These are phyloP conservation scores for Trichoderma hamatum DNA, from an alignment of 2,329 filamentous ascomycete genomes.

Conservation along the genomic window DNA sequence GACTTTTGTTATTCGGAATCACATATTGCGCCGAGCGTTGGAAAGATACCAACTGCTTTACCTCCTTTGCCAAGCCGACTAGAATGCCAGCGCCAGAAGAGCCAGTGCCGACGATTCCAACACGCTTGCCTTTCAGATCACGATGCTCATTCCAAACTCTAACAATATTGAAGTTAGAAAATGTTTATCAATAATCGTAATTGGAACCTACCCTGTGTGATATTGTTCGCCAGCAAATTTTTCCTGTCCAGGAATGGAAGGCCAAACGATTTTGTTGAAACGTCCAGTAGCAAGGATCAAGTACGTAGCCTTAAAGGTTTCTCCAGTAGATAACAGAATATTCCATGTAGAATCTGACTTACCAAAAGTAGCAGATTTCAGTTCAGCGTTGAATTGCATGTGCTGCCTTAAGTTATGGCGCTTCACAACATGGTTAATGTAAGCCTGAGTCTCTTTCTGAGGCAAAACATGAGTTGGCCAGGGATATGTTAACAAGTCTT, in stretches of 20 bases:
- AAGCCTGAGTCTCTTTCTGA: not conserved
- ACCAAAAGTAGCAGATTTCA: not conserved
- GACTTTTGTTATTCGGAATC: not conserved
- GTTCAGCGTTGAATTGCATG: not conserved
- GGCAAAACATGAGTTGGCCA: conserved; percentile 5
- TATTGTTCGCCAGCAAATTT: not conserved
- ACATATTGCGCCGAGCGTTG: conserved; percentile 2
- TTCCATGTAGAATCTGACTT: not conserved
- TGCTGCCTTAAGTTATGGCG: not conserved
- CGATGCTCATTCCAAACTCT: not conserved
- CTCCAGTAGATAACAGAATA: not conserved
- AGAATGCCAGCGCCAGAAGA: not conserved
- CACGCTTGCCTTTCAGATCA: not conserved
- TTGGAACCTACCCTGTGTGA: not conserved
- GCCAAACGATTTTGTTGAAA: not conserved
- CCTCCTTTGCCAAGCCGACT: not conserved
- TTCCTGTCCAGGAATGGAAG: not conserved
- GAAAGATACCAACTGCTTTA: not conserved
- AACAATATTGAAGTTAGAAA: not conserved
- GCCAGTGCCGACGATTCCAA: conserved; percentile 1
- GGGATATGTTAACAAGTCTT: not conserved
- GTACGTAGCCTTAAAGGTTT: not conserved
- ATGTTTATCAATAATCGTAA: not conserved
- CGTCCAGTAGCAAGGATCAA: not conserved
- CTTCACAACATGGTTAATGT: conserved; percentile 5